Evolutionary conservation across 164 flowering plant species (phyloP), one percentile per base, ranked within the genome.

Genomic region (Vitis rupestris): DNA sequence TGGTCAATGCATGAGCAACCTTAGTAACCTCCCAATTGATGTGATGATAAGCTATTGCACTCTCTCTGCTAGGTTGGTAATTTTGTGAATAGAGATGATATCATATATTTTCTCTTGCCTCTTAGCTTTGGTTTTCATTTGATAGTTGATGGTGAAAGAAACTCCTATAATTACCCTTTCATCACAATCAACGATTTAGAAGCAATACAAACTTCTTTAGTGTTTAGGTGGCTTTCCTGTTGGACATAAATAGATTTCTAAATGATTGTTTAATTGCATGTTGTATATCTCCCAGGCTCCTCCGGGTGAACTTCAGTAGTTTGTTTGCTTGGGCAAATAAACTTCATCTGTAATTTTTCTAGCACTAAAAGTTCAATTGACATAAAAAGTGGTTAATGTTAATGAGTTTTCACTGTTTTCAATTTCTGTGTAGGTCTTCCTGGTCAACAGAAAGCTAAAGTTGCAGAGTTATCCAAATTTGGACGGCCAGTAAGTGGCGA

Each of bases 401-500:
- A 57, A 48, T 58, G 55, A 17, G 48, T 66, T 64, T 61, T 57
- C 15, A n/a, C 56, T 64, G 14, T 51, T 62, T 70, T 44, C 51
- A 47, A 61, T 61, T 81, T 63, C 17, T 63, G 10, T 65, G 64
- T 66, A 94, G 98, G 98, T 61, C 78, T 64, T 74, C 97, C 97
- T 62, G 92, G 91, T 53, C 87, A 89, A 62, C 94, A 87, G 73
- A 89, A 88, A 78, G 88, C 88, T 52, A 92, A 88, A 80, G 81
- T 77, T 74, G 77, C 87, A 31, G 93, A 94, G 69, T 70, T 83
- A 67, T 82, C 92, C 31, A 92, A 85, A 75, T 90, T 87, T 71
- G 98, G 98, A 16, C 86, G 92, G 15, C 94, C 91, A 16, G 98
- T 94, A 75, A 85, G 97, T 81, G 30, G 30, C 64, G 63, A n/a